phyloP scores from a whole-genome alignment of 805 yeast species.

The Cyberlindnera samutprakarnensis region DNA sequence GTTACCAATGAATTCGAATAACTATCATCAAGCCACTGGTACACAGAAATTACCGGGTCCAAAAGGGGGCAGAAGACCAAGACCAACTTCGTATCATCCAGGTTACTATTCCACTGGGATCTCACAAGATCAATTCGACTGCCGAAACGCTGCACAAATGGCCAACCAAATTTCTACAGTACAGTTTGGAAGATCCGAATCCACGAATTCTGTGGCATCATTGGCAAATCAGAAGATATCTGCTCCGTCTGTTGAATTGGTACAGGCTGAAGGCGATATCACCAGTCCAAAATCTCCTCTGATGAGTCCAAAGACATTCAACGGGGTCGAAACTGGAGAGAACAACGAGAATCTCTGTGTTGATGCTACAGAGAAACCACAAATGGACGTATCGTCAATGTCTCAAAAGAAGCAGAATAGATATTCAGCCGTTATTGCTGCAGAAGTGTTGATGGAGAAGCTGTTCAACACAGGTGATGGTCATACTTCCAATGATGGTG shows the following conservation, averaged over 20 bases:
- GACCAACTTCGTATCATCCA: conserved; percentile 85
- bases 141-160: conserved; percentile 5
- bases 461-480: conserved; percentile 15
- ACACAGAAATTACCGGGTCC: conserved; percentile 28
- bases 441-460: conserved; percentile 22
- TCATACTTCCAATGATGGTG: neutral
- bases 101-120: conserved; percentile 31
- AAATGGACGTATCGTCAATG: no score
- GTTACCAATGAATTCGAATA: conserved; percentile 15
- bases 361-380: no score
- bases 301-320: conserved; percentile 3
- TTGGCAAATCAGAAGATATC: conserved; percentile 24
- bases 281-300: conserved; percentile 26
- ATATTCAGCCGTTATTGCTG: conserved; percentile 23
- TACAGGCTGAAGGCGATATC: conserved; percentile 29
- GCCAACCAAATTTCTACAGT: conserved; percentile 7
- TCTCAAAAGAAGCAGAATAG: conserved; percentile 18
- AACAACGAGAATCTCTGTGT: conserved; percentile 1
- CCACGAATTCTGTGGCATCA: conserved; percentile 33
- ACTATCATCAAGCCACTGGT: conserved; percentile 12
- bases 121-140: no score
- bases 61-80: conserved; percentile 48
- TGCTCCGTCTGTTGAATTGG: conserved; percentile 28
- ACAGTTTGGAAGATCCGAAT: conserved; percentile 30
- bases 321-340: neutral